These are phyloP conservation scores for Aspergillus sp. DNA, from an alignment of 2,329 filamentous ascomycete species.

Conservation along the genomic window DNA sequence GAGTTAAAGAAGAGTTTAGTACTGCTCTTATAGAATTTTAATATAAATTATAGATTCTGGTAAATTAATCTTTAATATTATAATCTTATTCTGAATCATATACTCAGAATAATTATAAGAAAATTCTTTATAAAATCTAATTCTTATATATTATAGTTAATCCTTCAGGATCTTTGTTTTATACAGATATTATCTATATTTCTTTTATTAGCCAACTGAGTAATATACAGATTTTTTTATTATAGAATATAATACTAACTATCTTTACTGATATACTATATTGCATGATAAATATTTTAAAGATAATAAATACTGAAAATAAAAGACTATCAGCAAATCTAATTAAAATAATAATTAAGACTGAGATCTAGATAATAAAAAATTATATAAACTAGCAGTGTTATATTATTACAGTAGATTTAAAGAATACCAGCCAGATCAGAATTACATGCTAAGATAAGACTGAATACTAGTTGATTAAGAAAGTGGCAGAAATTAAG, in stretches of 20 bases:
- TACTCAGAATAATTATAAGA: constrained; percentile 19
- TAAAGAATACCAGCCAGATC: constrained; percentile 18
- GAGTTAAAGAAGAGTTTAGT: constrained; percentile 23
- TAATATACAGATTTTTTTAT: constrained; percentile 23
- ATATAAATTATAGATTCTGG: constrained; percentile 20
- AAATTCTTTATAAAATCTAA: background rate
- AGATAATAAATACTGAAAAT: constrained; percentile 9
- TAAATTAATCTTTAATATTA: constrained; percentile 16
- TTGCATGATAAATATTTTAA: background rate
- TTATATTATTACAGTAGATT: no score
- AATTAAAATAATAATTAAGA: constrained; percentile 16
- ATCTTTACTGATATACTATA: constrained; percentile 18
- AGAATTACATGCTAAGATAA: background rate
- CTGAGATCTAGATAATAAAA: constrained; percentile 19
- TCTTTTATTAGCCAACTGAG: constrained; percentile 19
- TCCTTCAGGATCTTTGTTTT: constrained; percentile 16
- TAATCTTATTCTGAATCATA: constrained; percentile 16
- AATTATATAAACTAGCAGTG: no score
- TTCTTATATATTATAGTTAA: no score
- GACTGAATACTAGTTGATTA: background rate
- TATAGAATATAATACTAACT: constrained; percentile 19
- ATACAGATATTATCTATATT: constrained; percentile 23
- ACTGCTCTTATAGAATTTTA: constrained; percentile 20
- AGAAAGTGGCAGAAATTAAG: background rate
- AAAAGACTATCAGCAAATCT: constrained; percentile 14